These are phyloP conservation scores for Artemisia tridentata DNA, from an alignment of 129 eudicot genomes.

Conservation along the genomic window DNA sequence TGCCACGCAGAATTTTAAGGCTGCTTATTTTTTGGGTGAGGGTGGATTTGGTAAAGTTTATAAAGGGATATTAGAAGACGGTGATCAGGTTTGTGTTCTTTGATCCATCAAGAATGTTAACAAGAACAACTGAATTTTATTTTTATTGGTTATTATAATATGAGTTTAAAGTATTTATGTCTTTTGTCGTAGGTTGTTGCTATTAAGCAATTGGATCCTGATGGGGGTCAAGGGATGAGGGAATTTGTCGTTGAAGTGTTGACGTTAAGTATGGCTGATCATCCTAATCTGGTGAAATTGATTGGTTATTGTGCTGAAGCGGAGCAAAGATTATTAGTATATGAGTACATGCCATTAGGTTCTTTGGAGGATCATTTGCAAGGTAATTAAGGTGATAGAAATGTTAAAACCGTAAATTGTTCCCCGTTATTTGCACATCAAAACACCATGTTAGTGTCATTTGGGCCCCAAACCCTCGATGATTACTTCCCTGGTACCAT, in stretches of 20 bases:
- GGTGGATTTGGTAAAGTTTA: constrained; percentile 89
- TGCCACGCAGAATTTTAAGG: constrained; percentile 60
- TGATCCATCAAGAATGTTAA: constrained; percentile 8
- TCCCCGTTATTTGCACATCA: too few relatives aligned
- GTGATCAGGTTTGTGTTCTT: constrained; percentile 53
- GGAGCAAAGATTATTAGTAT: constrained; percentile 75
- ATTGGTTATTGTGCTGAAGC: constrained; percentile 87
- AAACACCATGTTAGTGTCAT: not conserved
- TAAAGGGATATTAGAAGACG: constrained; percentile 52
- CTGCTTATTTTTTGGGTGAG: constrained; percentile 61
- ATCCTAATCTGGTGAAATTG: constrained; percentile 73
- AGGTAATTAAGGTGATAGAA: constrained; percentile 35
- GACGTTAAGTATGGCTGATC: constrained; percentile 65
- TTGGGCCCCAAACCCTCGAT: not conserved
- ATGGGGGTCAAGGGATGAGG: constrained; percentile 69
- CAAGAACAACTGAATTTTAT: not conserved
- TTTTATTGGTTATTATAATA: not conserved
- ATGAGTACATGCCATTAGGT: constrained; percentile 86
- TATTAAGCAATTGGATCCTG: constrained; percentile 70
- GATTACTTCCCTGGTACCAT: not conserved
- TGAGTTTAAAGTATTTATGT: constrained; percentile 1
- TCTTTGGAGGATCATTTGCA: constrained; percentile 79
- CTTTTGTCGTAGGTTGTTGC: constrained; percentile 60
- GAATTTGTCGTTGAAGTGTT: constrained; percentile 76
- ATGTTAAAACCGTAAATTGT: too few relatives aligned